Evolutionary conservation across 2,329 filamentous ascomycete species (phyloP).

Genomic region (Lomentospora prolificans): DNA sequence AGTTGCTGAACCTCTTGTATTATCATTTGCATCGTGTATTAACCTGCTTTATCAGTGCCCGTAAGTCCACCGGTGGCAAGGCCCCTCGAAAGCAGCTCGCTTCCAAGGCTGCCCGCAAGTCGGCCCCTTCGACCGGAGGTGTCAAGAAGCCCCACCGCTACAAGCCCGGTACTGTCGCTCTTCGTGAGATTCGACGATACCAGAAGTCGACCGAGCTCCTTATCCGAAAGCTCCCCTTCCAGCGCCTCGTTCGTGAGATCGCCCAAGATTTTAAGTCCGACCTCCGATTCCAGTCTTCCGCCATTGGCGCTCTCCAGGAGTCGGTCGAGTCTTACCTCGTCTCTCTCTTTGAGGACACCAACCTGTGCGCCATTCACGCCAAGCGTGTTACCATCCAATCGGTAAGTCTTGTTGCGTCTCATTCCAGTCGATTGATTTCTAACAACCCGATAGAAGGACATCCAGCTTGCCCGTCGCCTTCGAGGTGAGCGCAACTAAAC

Average conservation of each 20-base stretch:
- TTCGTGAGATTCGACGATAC: conserved; percentile 97
- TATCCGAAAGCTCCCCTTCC: conserved; percentile 95
- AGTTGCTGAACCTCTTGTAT: not conserved
- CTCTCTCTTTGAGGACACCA: conserved; percentile 96
- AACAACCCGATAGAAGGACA: conserved; percentile 56
- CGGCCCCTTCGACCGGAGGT: conserved; percentile 90
- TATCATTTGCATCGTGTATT: not conserved
- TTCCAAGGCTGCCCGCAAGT: conserved; percentile 98
- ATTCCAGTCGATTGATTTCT: not conserved
- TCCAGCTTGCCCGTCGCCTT: conserved; percentile 90
- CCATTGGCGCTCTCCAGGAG: conserved; percentile 95
- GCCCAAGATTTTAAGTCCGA: conserved; percentile 93
- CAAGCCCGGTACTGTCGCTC: conserved; percentile 90
- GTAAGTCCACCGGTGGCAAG: conserved; percentile 74
- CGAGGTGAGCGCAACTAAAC: conserved; percentile 82
- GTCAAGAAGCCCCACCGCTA: conserved; percentile 92
- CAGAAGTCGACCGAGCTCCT: conserved; percentile 95
- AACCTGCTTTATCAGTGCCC: conserved; percentile 27
- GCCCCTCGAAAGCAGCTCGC: conserved; percentile 91
- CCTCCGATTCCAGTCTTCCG: conserved; percentile 95
- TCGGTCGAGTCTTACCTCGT: conserved; percentile 98
- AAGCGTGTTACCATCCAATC: conserved; percentile 98
- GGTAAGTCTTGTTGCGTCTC: conserved; percentile 6
- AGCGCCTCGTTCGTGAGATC: conserved; percentile 94
- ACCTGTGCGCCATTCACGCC: conserved; percentile 96